These are phyloP conservation scores for Xerocomus spinulosus DNA, from an alignment of 768 basidiomycete genomes.

Conservation along the genomic window DNA sequence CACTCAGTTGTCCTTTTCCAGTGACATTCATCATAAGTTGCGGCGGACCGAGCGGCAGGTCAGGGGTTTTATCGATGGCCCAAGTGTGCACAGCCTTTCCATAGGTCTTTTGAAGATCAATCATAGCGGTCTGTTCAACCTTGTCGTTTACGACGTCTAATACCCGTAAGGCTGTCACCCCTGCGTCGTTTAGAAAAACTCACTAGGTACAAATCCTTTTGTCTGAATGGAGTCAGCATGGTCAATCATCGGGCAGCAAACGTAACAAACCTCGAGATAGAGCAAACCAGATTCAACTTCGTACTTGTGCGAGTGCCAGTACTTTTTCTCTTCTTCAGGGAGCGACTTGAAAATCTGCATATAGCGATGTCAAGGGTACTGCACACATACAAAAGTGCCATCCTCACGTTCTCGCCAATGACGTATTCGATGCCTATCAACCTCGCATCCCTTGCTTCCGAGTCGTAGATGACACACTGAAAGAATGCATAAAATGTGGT, in stretches of 20 bases:
- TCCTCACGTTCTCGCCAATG: conserved; percentile 34
- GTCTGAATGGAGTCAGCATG: conserved; percentile 8
- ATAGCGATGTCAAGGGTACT: not conserved
- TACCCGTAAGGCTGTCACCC: not conserved
- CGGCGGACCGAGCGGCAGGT: conserved; percentile 43
- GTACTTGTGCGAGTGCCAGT: conserved; percentile 53
- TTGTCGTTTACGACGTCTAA: conserved; percentile 30
- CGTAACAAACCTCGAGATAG: conserved; percentile 25
- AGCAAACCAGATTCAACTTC: conserved; percentile 38
- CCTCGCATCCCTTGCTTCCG: conserved; percentile 37
- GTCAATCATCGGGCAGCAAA: not conserved
- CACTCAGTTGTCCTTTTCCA: conserved; percentile 33
- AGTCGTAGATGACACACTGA: conserved; percentile 44
- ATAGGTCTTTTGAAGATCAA: conserved; percentile 43
- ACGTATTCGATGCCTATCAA: conserved; percentile 55
- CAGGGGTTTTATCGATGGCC: conserved; percentile 36
- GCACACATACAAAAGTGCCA: not conserved
- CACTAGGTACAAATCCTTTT: conserved; percentile 26
- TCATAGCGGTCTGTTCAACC: conserved; percentile 39
- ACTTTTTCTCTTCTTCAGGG: conserved; percentile 43
- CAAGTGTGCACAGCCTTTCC: conserved; percentile 44
- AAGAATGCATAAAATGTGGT: conserved; percentile 29
- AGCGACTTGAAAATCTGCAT: conserved; percentile 37
- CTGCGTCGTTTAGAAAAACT: not conserved
- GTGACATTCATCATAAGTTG: conserved; percentile 45